phyloP scores from a whole-genome alignment of 352 stramenopile genomes.

The Phytopythium montanum region DNA sequence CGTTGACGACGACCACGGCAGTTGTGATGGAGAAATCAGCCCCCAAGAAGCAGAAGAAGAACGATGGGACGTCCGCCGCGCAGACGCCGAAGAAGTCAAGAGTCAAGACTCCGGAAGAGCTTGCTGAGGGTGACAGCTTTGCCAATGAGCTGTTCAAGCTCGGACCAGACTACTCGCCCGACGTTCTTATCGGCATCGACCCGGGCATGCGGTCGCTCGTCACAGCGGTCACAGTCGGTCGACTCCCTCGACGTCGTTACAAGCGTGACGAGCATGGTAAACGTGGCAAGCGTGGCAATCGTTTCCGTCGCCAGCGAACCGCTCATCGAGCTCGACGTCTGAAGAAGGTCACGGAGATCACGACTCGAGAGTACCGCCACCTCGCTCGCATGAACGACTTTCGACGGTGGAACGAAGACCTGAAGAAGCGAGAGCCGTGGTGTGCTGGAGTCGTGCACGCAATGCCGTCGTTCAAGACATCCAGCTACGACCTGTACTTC shows the following conservation, averaged over 20 bases:
- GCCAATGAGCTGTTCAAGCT: slow-evolving; percentile 8
- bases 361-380: background rate
- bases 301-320: background rate
- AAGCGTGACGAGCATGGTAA: background rate
- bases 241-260: background rate
- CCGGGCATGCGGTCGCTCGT: slow-evolving; percentile 12
- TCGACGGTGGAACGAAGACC: background rate
- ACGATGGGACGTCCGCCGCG: background rate
- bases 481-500: background rate
- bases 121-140: slow-evolving; percentile 3
- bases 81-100: background rate
- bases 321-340: background rate
- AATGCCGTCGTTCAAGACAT: background rate
- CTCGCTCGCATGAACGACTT: background rate
- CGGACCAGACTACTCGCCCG: background rate
- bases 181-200: slow-evolving; percentile 11
- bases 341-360: background rate
- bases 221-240: slow-evolving; percentile 3
- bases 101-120: slow-evolving; percentile 6
- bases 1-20: background rate
- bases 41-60: slow-evolving; percentile 1
- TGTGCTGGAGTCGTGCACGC: background rate
- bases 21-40: background rate
- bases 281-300: too few relatives aligned
- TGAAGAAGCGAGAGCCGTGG: background rate